Base-by-base conservation (phyloP, 1,284 basidiomycete genomes). In the Cryptococcus sp. region DNA sequence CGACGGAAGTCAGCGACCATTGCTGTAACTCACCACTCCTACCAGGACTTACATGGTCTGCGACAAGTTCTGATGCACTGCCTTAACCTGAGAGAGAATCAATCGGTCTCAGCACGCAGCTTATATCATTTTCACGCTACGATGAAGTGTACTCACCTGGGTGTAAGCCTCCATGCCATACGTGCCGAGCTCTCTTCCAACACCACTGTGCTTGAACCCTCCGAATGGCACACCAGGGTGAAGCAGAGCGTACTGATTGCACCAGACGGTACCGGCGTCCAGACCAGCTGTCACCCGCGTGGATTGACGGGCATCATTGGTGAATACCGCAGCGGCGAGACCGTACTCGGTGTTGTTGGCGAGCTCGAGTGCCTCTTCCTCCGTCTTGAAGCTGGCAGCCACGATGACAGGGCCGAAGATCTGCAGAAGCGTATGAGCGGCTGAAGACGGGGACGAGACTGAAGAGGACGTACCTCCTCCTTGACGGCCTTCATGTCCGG, bases 211-310 rank as follows among this genome's bases (percentile, higher is more conserved):
- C 79, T 93, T 94, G 82, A 91, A 94, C 16, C 94, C 93, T 23
- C 93, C 94, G 69, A 96, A 96, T 0, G 94, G 93, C 41, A 91
- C 89, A 59, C 90, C 90, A 75, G 89, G 89, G 72, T 84, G 84
- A 50, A 93, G 74, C 7, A 89, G 59, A 67, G 88, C 89, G 78
- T 94, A 95, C 74, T 91, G 87, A 78, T 94, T 95, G 59, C 91
- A 83, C 91, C 91, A 93, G 38, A 93, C 77, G 0, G 79, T 80
- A 10, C 93, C 92, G 20, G 93, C 91, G 70, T 93, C 88, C 44
- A 96, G 81, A 35, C 86, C 87, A 35, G 84, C 84, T 2, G 90
- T 86, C 42, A 95, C 88, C 40, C 93, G 84, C 83, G 90, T 89
- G 70, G 89, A 90, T 76, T 94, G 92, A 65, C 84, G 85, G n/a